Base-by-base conservation (phyloP, 176 grass and related monocot genomes). In the Tillandsia leiboldiana region DNA sequence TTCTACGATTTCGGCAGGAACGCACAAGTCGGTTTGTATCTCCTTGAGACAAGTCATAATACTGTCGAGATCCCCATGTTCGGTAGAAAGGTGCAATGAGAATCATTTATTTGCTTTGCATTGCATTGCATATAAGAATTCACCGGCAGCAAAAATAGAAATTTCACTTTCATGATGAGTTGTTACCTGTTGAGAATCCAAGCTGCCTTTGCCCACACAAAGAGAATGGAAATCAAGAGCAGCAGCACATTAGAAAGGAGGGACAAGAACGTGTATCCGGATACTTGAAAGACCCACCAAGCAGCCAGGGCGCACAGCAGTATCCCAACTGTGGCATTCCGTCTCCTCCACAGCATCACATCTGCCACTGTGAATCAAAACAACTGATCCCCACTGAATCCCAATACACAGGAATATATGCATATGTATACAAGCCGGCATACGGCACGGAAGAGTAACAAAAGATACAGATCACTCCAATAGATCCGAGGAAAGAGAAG, bases 181-280 rank as follows among this genome's bases (percentile, higher is more conserved):
- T 0, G 3, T 63, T 59, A 91, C 88, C 88, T 80, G 83, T 87
- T 84, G 57, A 95, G 86, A 74, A 87, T 75, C 24, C 73, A 69
- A 8, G 91, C 86, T 14, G 86, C 91, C 75, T 81, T 90, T 63
- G 87, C 77, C 90, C 90, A 94, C 8, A 83, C 54, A 73, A 90
- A 97, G 49, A 97, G 93, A 53, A 92, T 69, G 57, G 83, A 81
- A 29, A 90, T 78, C 51, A 97, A 84, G 27, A 96, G 88, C 12
- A 90, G 89, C 7, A 97, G 73, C 51, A 92, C 88, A 78, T 80
- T 79, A 58, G 81, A 89, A 65, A 80, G 22, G 26, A 95, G 83
- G 9, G 90, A 95, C 2, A 92, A 67, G 67, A 87, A 50, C 51
- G 88, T 83, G 79, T 85, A 91, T 61, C 73, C 42, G 18, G 70